Conservation (phyloP, 2,329 filamentous ascomycete species). For the Cladophialophora immunda region DNA sequence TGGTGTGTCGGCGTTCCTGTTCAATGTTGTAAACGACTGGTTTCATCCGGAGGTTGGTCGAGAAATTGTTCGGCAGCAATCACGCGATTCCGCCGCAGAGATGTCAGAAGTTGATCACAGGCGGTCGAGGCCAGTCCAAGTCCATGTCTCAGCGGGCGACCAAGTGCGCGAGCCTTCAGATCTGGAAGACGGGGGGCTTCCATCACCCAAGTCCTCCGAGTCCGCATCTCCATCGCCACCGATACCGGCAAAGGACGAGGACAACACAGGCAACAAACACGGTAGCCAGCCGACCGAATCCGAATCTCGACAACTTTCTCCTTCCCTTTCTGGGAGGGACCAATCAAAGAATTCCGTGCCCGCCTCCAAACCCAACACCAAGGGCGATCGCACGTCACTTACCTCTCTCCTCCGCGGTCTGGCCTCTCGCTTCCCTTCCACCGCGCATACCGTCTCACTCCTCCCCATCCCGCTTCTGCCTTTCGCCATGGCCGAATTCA, state of each 20-base stretch:
- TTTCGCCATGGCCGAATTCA: slow-evolving; percentile 42
- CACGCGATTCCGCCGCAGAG: slow-evolving; percentile 30
- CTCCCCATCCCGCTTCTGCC: slow-evolving; percentile 40
- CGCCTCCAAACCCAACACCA: not conserved
- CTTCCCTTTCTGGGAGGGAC: not conserved
- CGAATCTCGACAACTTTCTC: not conserved
- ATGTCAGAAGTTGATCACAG: slow-evolving; percentile 18
- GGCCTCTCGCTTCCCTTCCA: slow-evolving; percentile 35
- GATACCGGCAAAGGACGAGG: slow-evolving; percentile 5
- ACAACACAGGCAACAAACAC: not conserved
- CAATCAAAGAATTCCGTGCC: not conserved
- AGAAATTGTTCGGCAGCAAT: slow-evolving; percentile 14
- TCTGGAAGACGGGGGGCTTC: not conserved
- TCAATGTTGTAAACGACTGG: slow-evolving; percentile 38
- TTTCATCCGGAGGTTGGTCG: slow-evolving; percentile 18
- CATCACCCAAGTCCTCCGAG: not conserved
- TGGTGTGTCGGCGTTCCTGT: slow-evolving; percentile 38
- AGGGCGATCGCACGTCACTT: slow-evolving; percentile 17
- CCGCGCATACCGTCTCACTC: slow-evolving; percentile 32
- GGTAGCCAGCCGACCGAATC: not conserved
- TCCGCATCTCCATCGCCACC: slow-evolving; percentile 10
- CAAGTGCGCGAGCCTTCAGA: not conserved
- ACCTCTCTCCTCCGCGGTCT: slow-evolving; percentile 29
- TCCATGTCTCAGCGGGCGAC: not conserved
- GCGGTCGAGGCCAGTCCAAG: slow-evolving; percentile 1